Evolutionary conservation across 805 yeast species (phyloP), one percentile per base, ranked within the genome.

Genomic region (Brettanomyces naardenensis): DNA sequence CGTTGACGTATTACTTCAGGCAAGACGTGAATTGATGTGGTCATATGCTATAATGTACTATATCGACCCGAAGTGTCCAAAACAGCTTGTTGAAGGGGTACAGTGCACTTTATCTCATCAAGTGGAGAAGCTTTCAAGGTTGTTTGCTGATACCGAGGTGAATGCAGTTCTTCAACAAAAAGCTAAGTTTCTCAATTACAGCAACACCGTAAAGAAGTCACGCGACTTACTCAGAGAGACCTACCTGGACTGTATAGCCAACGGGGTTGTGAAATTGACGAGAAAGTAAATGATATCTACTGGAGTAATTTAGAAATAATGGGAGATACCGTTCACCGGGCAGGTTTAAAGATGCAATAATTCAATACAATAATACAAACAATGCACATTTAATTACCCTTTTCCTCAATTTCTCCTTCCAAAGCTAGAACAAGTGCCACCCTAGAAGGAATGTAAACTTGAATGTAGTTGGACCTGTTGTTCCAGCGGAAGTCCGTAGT

Each of bases 11-110:
- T 60, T 90, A 39, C 65, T 78, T 22, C 70, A 69, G 40, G 84
- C 95, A 6, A 67, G 97, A 41, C 75, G 77, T 31, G 75, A 86
- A 1, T 65, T 92, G 37, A 84, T 87, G 64, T 92, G 97, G 97
- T 77, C 96, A 0, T 89, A 85, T 59, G 88, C 86, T 2, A 73
- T 87, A 48, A 78, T 86, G 10, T 90, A 63, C 52, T 85, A 78
- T 54, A 64, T 87, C 25, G 69, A 66, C 28, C 34, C 39, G 13
- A 56, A 62, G 22, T 68, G 77, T 41, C 70, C 71, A 39, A 72
- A 80, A 7, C 66, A 69, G 27, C 70, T 85, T 5, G 75, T 87
- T 48, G 94, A 86, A 50, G 48, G 43, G 19, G 41, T 40, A 13
- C 59, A 52, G 26, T 44, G 45, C 36, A 35, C 48, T 2, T 37